Conservation (phyloP, 2,329 filamentous ascomycete species). For the Aspergillus sp. region DNA sequence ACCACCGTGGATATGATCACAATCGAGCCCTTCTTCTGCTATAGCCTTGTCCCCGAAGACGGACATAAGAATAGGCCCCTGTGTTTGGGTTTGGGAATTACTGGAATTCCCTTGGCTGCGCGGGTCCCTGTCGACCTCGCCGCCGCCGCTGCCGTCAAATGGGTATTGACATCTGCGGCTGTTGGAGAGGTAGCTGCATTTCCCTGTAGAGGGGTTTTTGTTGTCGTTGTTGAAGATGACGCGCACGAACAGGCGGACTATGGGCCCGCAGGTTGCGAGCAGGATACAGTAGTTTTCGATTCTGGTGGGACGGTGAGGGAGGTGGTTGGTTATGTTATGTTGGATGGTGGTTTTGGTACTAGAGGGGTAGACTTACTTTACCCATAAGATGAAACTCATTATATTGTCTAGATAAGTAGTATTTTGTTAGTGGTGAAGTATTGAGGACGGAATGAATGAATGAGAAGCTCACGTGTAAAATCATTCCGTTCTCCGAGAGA, state of each 20-base stretch:
- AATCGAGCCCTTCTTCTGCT: too few species aligned
- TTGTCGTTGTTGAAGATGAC: constrained; percentile 19
- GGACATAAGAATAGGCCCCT: constrained; percentile 6
- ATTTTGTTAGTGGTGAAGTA: neutral
- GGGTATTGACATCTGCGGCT: neutral
- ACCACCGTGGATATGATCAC: too few species aligned
- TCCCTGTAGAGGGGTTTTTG: neutral
- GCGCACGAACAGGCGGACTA: constrained; percentile 33
- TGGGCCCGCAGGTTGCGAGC: constrained; percentile 34
- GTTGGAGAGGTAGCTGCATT: constrained; percentile 17
- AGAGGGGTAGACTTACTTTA: constrained; percentile 28
- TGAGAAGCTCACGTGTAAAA: constrained; percentile 27
- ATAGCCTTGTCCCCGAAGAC: neutral
- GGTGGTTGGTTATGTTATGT: too few species aligned
- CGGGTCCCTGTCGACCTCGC: constrained; percentile 1
- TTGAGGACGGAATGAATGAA: neutral
- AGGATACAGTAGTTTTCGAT: constrained; percentile 41
- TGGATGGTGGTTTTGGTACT: neutral
- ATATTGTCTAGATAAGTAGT: constrained; percentile 27
- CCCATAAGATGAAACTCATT: constrained; percentile 36
- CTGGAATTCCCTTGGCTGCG: neutral
- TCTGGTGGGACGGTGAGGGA: constrained; percentile 13
- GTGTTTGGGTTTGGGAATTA: neutral
- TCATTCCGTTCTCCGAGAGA: constrained; percentile 33
- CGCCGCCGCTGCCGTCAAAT: constrained; percentile 2